Evolutionary conservation across 345 rosid genomes (phyloP).

Genomic region (Linum usitatissimum): DNA sequence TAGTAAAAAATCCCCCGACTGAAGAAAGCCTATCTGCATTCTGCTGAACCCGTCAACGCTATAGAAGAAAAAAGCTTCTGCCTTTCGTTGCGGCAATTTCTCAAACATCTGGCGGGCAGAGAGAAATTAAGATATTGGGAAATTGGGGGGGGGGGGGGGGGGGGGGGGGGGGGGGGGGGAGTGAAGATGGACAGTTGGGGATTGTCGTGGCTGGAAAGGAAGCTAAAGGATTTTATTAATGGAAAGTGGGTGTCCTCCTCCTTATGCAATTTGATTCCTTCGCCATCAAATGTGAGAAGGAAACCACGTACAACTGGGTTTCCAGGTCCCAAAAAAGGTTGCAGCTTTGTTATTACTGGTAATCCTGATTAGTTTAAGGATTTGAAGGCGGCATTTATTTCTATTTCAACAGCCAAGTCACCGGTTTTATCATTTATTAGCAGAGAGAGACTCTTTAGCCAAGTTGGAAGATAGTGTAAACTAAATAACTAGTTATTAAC

Average conservation of each 20-base stretch:
- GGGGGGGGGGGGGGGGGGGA: too few relatives aligned
- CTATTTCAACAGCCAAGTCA: conserved; percentile 18
- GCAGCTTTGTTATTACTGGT: background rate
- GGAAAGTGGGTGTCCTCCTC: conserved; percentile 4
- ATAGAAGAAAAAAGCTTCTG: conserved; percentile 10
- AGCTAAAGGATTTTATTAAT: conserved; percentile 34
- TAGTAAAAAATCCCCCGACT: conserved; percentile 12
- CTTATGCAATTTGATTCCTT: background rate
- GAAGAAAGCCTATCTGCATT: conserved; percentile 11
- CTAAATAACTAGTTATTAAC: too few relatives aligned
- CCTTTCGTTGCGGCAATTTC: conserved; percentile 11
- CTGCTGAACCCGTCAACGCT: background rate
- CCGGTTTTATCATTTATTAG: conserved; percentile 8
- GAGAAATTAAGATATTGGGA: conserved; percentile 14
- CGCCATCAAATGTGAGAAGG: conserved; percentile 14
- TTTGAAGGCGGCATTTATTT: conserved; percentile 4
- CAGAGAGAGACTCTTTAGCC: background rate
- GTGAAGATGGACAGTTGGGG: background rate
- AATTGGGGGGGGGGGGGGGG: too few relatives aligned
- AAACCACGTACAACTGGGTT: conserved; percentile 27
- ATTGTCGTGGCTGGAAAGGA: conserved; percentile 43
- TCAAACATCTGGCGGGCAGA: conserved; percentile 12
- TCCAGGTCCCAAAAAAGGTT: background rate
- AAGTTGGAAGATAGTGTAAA: too few relatives aligned
- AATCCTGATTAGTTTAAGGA: too few relatives aligned